Base-by-base conservation (phyloP, 352 stramenopile genomes). In the Phytophthora vignae region DNA sequence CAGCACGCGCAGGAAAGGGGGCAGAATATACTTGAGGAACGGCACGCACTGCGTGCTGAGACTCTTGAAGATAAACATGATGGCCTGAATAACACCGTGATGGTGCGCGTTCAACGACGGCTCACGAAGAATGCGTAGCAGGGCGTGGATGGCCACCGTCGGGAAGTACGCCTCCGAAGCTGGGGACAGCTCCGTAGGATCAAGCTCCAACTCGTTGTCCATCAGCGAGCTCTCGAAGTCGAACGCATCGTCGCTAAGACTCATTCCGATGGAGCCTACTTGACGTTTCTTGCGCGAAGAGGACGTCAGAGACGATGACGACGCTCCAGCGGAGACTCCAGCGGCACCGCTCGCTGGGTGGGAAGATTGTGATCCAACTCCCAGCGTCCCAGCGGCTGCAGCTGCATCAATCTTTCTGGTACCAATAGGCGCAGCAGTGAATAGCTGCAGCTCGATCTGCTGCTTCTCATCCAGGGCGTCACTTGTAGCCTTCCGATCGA, bases 21-120 rank as follows among this genome's bases (percentile, higher is more conserved):
- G 98, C 31, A 99, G 85, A 71, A 99, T 99, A 40, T 97, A 94
- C 64, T 97, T 94, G 21, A 99, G 85, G 71, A 99, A 99, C 6
- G 91, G 93, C 44, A 99, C 96, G 67, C 96, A 99, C 64, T 97
- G 91, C 1, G 96, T 84, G 3, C 95, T 98, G 1, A 99, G 80
- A 50, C 90, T 96, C 71, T 99, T 98, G 86, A 99, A 99, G 63
- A 99, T 99, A 60, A 99, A 99, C 88, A 99, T 99, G 29, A 99
- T 96, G 19, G 98, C 97, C 64, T 99, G 98, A 63, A 99, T 99
- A 21, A 99, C 97, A 64, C 98, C 88, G 25, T 97, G 90, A 74
- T 99, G 98, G 66, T 99, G 96, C 27, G 95, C 93, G 58, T 94
- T 94, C 10, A 99, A 82, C 10, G 95, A 98, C 12, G 93, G 87